Conservation (phyloP, 768 basidiomycete species). For the button mushroom (Agaricus bisporus) region DNA sequence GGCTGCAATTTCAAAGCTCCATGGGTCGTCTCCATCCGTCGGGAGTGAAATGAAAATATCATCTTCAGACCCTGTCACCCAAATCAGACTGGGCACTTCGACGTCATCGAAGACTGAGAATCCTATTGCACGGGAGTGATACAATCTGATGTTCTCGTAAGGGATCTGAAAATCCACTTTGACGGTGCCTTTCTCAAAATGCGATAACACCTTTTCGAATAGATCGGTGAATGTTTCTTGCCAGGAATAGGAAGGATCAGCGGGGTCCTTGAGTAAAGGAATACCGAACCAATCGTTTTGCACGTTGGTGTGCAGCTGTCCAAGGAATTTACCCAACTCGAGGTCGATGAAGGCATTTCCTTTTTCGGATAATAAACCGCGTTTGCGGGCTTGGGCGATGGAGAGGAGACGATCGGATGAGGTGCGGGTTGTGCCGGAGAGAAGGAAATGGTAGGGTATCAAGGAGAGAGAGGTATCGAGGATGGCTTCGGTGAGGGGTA, state of each 20-base stretch:
- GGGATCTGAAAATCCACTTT: slow-evolving; percentile 24
- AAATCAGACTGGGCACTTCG: slow-evolving; percentile 61
- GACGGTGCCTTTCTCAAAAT: slow-evolving; percentile 26
- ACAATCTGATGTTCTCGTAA: slow-evolving; percentile 37
- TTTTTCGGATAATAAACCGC: slow-evolving; percentile 27
- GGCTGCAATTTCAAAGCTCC: slow-evolving; percentile 25
- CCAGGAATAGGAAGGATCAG: slow-evolving; percentile 56
- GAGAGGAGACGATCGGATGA: slow-evolving; percentile 29
- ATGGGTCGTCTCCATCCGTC: slow-evolving; percentile 11
- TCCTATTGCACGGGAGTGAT: slow-evolving; percentile 65
- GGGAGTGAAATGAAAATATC: slow-evolving; percentile 44
- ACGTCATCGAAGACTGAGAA: slow-evolving; percentile 75
- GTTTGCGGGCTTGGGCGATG: slow-evolving; percentile 31
- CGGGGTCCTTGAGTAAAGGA: slow-evolving; percentile 25
- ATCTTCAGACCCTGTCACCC: slow-evolving; percentile 54
- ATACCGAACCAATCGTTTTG: slow-evolving; percentile 75
- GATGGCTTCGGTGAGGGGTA: slow-evolving; percentile 44
- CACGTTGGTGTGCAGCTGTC: slow-evolving; percentile 55
- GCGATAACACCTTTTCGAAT: slow-evolving; percentile 51
- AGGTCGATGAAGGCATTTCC: slow-evolving; percentile 47
- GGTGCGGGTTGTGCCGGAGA: slow-evolving; percentile 37
- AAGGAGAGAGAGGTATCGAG: slow-evolving; percentile 41
- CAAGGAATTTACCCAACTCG: slow-evolving; percentile 54
- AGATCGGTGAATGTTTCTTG: slow-evolving; percentile 63
- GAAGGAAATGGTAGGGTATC: slow-evolving; percentile 46